A percentile compares a stretch with the other conserved stretches of the same genome.
phyloP scores from a whole-genome alignment of 805 yeast genomes.

The Metschnikowia colocasiae region DNA sequence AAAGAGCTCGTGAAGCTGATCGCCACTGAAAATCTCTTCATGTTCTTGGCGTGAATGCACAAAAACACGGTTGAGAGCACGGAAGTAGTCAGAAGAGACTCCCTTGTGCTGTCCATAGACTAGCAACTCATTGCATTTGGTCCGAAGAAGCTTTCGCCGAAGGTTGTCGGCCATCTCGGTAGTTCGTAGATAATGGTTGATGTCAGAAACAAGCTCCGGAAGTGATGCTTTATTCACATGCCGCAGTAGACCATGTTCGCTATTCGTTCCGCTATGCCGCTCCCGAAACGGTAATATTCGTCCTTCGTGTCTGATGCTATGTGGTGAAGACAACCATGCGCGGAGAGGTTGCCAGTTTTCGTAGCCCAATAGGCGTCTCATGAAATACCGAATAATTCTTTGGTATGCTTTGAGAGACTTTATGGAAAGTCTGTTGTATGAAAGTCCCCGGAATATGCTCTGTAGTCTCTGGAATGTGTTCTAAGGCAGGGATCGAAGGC shows the following conservation, averaged over 20 bases:
- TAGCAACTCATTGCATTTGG: conserved; percentile 21
- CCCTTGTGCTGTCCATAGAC: conserved; percentile 5
- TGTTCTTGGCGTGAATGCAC: conserved; percentile 14
- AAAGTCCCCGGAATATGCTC: no score
- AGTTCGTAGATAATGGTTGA: conserved; percentile 28
- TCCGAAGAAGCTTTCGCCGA: conserved; percentile 18
- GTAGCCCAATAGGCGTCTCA: background rate
- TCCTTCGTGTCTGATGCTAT: background rate
- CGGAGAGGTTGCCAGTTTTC: background rate
- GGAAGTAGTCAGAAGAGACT: conserved; percentile 14
- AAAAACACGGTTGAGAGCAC: conserved; percentile 21
- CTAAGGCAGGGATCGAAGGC: no score
- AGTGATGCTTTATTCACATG: background rate
- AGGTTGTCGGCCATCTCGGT: conserved; percentile 23
- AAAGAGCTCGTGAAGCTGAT: conserved; percentile 17
- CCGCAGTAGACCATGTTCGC: background rate
- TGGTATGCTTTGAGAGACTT: no score
- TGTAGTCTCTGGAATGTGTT: no score
- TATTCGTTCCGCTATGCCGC: background rate
- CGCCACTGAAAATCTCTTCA: conserved; percentile 5
- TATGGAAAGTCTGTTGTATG: no score
- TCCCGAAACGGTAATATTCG: background rate
- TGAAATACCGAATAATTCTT: background rate
- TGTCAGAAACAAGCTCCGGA: conserved; percentile 7
- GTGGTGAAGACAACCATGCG: background rate